Conservation (phyloP, 345 rosid species). For the Hypericum perforatum region DNA sequence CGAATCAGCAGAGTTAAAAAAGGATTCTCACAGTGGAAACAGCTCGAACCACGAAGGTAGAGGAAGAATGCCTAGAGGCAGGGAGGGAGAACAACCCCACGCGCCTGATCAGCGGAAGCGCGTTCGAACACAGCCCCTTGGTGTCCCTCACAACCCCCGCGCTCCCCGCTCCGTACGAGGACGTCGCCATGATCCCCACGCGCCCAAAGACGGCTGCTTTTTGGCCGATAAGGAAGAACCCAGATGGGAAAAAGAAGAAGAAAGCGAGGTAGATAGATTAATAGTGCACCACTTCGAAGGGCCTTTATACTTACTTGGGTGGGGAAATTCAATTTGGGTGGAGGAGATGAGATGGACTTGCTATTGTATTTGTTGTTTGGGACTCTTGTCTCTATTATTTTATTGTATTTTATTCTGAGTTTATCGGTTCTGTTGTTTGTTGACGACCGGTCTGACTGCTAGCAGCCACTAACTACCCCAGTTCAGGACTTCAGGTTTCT, state of each 20-base stretch:
- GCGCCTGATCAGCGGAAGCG: conserved; percentile 30
- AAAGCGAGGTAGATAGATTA: neutral
- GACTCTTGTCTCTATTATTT: too few species aligned
- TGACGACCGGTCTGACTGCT: too few species aligned
- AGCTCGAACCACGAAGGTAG: conserved; percentile 42
- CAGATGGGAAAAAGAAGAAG: neutral
- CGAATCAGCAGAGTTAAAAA: neutral
- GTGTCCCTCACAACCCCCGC: conserved; percentile 31
- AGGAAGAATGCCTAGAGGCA: conserved; percentile 18
- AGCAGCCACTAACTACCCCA: too few species aligned
- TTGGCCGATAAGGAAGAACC: neutral
- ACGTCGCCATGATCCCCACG: conserved; percentile 35
- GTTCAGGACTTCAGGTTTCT: too few species aligned
- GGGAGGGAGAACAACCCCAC: conserved; percentile 22
- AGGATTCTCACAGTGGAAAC: conserved; percentile 60
- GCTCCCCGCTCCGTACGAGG: conserved; percentile 49
- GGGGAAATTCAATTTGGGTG: too few species aligned
- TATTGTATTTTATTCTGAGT: too few species aligned
- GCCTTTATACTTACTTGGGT: too few species aligned
- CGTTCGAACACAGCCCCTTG: conserved; percentile 39
- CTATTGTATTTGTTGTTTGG: too few species aligned
- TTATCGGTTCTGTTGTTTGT: too few species aligned
- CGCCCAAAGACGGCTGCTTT: too few species aligned
- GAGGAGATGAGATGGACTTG: too few species aligned
- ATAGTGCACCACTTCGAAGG: neutral